Base-by-base conservation (phyloP, 768 basidiomycete genomes). In the Trametes cinnabarina region DNA sequence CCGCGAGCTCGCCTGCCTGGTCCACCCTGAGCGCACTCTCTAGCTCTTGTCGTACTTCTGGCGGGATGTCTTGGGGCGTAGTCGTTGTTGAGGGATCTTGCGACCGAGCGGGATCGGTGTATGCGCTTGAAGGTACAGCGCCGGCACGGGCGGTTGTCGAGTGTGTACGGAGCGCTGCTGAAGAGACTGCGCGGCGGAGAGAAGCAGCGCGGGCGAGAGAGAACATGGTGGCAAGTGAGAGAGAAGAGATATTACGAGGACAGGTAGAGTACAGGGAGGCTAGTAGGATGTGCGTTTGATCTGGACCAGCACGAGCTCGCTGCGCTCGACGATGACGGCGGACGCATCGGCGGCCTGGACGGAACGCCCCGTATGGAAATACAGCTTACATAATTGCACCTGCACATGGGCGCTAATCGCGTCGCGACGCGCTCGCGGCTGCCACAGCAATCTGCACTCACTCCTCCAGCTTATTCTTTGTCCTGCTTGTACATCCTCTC, bases 1-100 rank as follows among this genome's bases (percentile, higher is more conserved):
- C 95, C 0, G 94, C 95, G 39, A 96, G 78, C 72, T 98, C 95
- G 9, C 95, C 95, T 1, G 94, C 95, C 64, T 97, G 94, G 74
- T 98, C 95, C 20, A 98, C 91, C 12, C 95, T 82, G 47, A 98
- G 75, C 2, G 89, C 91, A 54, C 73, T 77, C 61, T 89, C 84
- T 51, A 93, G 72, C 10, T 69, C 69, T 17, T 74, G 58, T 37
- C 80, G 77, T 64, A 90, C 83, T 25, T 72, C 65, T 14, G 69
- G 61, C 1, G 82, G 74, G 41, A 92, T 71, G 64, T 77, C 70
- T 2, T 65, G 40, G 8, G 90, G 88, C 3, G 89, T 85, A n/a
- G 79, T 74, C 26, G 76, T 71, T 17, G 79, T 72, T 3, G 82
- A 79, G 17, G 77, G 69, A 50, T 77, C 71, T 32, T 67, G 66